Evolutionary conservation across 768 basidiomycete species (phyloP).

Genomic region (Hygrophorus pudorinus): DNA sequence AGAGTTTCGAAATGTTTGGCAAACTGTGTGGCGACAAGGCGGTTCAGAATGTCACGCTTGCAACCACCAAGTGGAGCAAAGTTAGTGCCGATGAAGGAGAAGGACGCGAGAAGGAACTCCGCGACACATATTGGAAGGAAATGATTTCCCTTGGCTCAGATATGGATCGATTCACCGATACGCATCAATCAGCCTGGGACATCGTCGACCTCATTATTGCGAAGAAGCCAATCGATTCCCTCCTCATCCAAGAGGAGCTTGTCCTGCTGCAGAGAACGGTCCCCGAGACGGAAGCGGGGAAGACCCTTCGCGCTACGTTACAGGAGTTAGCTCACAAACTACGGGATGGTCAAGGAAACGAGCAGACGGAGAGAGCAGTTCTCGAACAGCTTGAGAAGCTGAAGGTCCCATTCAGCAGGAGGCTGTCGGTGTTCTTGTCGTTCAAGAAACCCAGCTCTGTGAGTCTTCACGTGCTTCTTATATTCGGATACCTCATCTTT

Average conservation of each 20-base stretch:
- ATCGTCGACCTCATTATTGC: conserved; percentile 1
- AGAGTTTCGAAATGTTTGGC: conserved; percentile 9
- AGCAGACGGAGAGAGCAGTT: neutral
- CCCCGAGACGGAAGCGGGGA: conserved; percentile 7
- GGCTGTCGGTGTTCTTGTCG: conserved; percentile 3
- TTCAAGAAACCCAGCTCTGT: conserved; percentile 5
- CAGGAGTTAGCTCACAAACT: conserved; percentile 6
- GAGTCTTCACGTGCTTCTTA: neutral
- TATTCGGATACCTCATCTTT: too few species aligned
- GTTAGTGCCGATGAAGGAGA: neutral
- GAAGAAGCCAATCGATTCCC: neutral
- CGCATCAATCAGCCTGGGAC: conserved; percentile 7
- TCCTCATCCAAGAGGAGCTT: conserved; percentile 9
- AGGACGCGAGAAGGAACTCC: conserved; percentile 6
- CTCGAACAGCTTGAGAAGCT: conserved; percentile 6
- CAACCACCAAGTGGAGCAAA: conserved; percentile 10
- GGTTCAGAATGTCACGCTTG: conserved; percentile 6
- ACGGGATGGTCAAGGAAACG: conserved; percentile 4
- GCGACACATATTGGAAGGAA: conserved; percentile 3
- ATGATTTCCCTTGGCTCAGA: conserved; percentile 1
- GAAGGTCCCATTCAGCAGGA: conserved; percentile 5
- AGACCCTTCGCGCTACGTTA: conserved; percentile 1
- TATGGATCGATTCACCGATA: conserved; percentile 4
- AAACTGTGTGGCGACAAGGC: conserved; percentile 10
- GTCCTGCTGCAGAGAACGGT: conserved; percentile 4